Conservation (phyloP, 306 rosid genomes). For the Ceratonia siliqua region DNA sequence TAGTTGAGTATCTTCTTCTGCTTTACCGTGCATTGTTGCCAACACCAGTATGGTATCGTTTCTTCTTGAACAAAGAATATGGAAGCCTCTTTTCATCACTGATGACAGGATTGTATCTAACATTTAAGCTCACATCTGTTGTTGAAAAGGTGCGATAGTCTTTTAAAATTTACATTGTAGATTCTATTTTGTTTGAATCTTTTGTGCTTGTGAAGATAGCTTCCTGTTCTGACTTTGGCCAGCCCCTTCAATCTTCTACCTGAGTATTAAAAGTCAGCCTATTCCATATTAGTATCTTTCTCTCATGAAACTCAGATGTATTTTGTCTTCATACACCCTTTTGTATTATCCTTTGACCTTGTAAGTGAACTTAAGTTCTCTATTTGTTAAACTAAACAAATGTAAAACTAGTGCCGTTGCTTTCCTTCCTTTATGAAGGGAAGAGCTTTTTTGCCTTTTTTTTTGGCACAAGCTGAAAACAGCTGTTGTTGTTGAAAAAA, state of each 20-base stretch:
- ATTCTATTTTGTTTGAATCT: slow-evolving; percentile 22
- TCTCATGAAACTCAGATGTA: background rate
- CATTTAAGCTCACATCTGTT: slow-evolving; percentile 93
- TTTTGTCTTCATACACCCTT: background rate
- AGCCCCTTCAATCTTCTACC: background rate
- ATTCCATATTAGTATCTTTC: background rate
- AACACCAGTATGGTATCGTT: slow-evolving; percentile 94
- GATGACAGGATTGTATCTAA: slow-evolving; percentile 91
- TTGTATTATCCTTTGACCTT: background rate
- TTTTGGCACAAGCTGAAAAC: background rate
- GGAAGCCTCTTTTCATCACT: slow-evolving; percentile 94
- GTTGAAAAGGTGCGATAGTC: slow-evolving; percentile 81
- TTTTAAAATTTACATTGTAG: background rate
- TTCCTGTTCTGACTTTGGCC: background rate
- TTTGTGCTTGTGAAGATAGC: slow-evolving; percentile 13
- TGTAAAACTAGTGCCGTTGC: background rate
- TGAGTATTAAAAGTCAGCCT: background rate
- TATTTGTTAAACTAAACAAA: background rate
- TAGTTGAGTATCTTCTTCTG: slow-evolving; percentile 80
- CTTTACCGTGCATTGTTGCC: slow-evolving; percentile 95
- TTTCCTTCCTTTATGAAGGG: background rate
- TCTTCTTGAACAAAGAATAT: slow-evolving; percentile 95
- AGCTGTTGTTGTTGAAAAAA: background rate
- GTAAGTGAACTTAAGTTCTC: background rate
- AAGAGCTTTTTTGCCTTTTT: background rate